Percentiles rank a stretch among this genome's conserved stretches.
phyloP scores from a whole-genome alignment of 2,329 filamentous ascomycete species.

The Venturia aucupariae region DNA sequence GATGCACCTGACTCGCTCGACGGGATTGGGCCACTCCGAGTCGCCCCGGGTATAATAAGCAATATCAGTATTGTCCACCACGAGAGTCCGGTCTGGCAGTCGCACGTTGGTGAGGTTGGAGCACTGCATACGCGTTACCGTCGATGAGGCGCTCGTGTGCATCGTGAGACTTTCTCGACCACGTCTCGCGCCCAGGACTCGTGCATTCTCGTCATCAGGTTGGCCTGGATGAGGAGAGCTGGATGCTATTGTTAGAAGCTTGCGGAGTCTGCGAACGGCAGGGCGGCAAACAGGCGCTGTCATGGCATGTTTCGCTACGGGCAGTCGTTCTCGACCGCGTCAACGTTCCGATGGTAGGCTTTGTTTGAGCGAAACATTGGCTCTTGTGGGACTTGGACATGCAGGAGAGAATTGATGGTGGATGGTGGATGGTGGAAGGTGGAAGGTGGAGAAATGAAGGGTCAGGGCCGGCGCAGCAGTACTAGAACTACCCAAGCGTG shows the following conservation, averaged over 20 bases:
- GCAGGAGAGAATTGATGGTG: no score
- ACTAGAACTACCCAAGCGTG: no score
- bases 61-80: neutral
- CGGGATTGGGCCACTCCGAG: neutral
- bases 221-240: neutral
- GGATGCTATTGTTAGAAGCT: slow-evolving; percentile 6
- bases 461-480: neutral
- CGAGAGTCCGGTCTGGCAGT: neutral
- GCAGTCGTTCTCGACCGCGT: neutral
- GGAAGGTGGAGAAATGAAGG: no score
- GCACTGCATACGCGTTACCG: neutral
- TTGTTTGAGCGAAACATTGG: neutral
- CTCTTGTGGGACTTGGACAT: neutral
- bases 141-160: neutral
- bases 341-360: neutral
- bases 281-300: neutral
- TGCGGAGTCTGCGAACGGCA: no score
- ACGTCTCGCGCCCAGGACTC: neutral
- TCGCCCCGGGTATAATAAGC: no score
- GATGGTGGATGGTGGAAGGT: no score
- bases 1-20: neutral
- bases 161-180: neutral
- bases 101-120: neutral
- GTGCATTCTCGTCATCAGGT: neutral
- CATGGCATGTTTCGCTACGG: neutral